Base-by-base conservation (phyloP, 2,329 filamentous ascomycete genomes). In the Diplodia corticola region DNA sequence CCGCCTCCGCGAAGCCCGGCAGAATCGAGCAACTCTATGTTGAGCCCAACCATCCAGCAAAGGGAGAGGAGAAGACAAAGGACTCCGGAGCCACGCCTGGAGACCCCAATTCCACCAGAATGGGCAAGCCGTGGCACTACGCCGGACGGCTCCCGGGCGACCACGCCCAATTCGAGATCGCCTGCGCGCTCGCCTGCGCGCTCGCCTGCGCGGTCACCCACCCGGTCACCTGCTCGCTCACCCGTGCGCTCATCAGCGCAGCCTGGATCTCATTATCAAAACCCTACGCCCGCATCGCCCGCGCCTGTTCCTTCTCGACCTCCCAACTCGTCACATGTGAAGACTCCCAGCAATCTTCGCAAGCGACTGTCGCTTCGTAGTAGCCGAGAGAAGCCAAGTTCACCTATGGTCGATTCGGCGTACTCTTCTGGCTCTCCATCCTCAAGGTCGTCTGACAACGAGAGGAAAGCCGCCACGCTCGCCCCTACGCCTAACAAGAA, bases 371-470 rank as follows among this genome's bases (percentile, higher is more conserved):
- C 64, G 24, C 17, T 64, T 12, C 63, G 63, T 17, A 48, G 46
- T 22, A 40, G 37, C n/a, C 54, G 55, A n/a, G 64, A 66, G 12
- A 66, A 63, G 49, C 46, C 48, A 26, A 54, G 55, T 28, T 66
- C 64, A 30, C 66, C 66, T 13, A 66, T 53, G 55, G 64, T 66
- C 20, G 76, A 78, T 55, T 78, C 76, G 30, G 76, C 76, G 5
- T 78, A 78, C 67, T 78, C 76, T 55, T 78, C 76, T 9, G 70
- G 77, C 20, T 59, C 76, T 22, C 74, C 74, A 48, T 73, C 71
- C 30, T 77, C 76, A 12, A 51, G 51, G 20, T 66, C 64, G 22
- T 66, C 55, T 24, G 64, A 66, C 35, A 48, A 46, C 17, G 64
- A 66, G 28, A 40, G 48, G 28, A 66, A 66, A 35, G 24, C 55